Evolutionary conservation across 2,329 filamentous ascomycete genomes (phyloP), one percentile per base, ranked within the genome.

Genomic region (Fusarium sp.): DNA sequence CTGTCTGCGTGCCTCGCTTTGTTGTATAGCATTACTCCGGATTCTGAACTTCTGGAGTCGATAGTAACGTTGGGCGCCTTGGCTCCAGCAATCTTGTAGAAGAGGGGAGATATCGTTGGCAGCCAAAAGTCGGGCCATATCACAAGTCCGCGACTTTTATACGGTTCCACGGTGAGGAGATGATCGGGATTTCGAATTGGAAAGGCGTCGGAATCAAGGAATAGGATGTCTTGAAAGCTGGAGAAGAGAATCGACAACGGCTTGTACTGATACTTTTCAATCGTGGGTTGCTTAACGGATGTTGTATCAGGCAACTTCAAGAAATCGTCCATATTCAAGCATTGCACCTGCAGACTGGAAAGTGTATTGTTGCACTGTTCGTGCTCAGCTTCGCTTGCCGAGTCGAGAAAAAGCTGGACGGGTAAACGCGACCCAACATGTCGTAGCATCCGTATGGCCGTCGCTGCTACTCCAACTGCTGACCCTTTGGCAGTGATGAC

Each of bases 61-160:
- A 77, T 42, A 0, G 76, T 78, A 6, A 69, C 55, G 2, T 77
- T 61, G 6, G 76, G 76, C 35, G 42, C 71, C 11, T 58, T 47
- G 3, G 47, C 64, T 0, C 61, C 73, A 3, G 76, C 65, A n/a
- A 78, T 75, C 17, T 75, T 39, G 22, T 78, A 78, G 33, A 78
- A 78, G 1, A 75, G 38, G 2, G 76, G 76, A 0, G 76, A 78
- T 48, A 78, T 78, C 0, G 76, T 78, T 2, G 76, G 76, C 2
- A 78, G 24, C 76, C 76, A 78, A 39, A 78, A 78, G 63, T 78
- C 76, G 4, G 76, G 76, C 76, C 76, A 78, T 6, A 70, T 77
- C 10, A 78, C 76, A 3, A 78, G 44, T 2, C 76, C 76, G 0
- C 52, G 64, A 13, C 67, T 71, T 18, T 63, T 69, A 12, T 74